Evolutionary conservation across 202 grass and related monocot genomes (phyloP).

Genomic region (Cymbopogon flexuosus): DNA sequence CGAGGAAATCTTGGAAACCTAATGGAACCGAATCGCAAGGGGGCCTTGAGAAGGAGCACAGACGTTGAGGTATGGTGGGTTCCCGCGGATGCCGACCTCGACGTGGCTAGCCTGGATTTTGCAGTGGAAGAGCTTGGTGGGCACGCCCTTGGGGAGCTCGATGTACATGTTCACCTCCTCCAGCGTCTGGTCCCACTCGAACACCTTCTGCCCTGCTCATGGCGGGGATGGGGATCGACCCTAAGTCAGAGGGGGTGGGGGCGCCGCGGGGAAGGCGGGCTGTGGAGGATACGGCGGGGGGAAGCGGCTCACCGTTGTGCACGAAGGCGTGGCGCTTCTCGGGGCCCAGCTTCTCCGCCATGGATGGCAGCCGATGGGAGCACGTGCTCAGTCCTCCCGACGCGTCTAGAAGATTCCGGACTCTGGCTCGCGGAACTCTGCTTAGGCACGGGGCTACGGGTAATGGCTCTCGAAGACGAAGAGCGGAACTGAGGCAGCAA

Average conservation of each 20-base stretch:
- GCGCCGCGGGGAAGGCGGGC: neutral
- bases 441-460: no score
- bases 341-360: conserved; percentile 89
- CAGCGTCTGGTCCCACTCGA: conserved; percentile 97
- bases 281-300: neutral
- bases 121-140: conserved; percentile 78
- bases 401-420: neutral
- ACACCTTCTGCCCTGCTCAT: conserved; percentile 88
- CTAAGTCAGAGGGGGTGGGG: neutral
- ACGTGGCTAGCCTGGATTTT: conserved; percentile 70
- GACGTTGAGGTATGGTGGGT: conserved; percentile 91
- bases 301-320: conserved; percentile 53
- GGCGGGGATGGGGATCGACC: neutral
- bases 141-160: conserved; percentile 71
- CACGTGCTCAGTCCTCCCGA: neutral
- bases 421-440: neutral
- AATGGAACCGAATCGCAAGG: conserved; percentile 6
- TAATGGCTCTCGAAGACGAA: no score
- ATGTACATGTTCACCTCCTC: conserved; percentile 95
- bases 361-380: neutral
- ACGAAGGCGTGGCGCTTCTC: conserved; percentile 79
- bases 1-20: neutral
- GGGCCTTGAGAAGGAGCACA: neutral
- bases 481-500: no score
- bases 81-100: conserved; percentile 81